These are phyloP conservation scores for Candida pseudoviswanathii DNA, from an alignment of 1,139 yeast genomes.

Conservation along the genomic window DNA sequence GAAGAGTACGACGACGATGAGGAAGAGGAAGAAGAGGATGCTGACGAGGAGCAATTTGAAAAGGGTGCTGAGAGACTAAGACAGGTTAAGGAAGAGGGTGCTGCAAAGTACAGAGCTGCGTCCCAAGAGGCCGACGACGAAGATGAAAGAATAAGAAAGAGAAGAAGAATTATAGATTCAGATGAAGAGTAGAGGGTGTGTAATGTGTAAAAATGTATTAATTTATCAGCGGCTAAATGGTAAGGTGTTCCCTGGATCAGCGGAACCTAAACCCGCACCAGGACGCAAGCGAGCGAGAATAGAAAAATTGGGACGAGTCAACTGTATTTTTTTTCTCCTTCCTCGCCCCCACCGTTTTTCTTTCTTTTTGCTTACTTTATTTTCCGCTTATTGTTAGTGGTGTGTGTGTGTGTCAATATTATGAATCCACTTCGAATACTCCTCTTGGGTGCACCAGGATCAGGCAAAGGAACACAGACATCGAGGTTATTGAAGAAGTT, in stretches of 20 bases:
- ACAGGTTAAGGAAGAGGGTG: constrained; percentile 60
- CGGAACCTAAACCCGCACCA: too few species aligned
- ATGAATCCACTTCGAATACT: constrained; percentile 61
- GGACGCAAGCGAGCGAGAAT: too few species aligned
- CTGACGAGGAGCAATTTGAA: constrained; percentile 60
- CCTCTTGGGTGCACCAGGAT: constrained; percentile 89
- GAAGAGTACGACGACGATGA: constrained; percentile 46
- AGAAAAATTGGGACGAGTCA: too few species aligned
- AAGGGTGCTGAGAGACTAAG: constrained; percentile 65
- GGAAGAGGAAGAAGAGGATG: constrained; percentile 46
- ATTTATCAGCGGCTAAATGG: background rate
- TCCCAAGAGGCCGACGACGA: constrained; percentile 55
- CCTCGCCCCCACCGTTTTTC: background rate
- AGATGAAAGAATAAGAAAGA: constrained; percentile 49
- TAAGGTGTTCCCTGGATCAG: too few species aligned
- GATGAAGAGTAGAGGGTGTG: constrained; percentile 36
- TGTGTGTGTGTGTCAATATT: too few species aligned
- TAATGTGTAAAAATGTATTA: constrained; percentile 9
- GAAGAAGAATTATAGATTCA: constrained; percentile 48
- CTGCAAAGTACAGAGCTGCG: constrained; percentile 45
- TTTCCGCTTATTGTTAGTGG: too few species aligned
- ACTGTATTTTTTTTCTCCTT: background rate
- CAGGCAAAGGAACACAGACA: constrained; percentile 93
- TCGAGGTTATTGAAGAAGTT: constrained; percentile 58
- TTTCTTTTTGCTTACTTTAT: background rate